A percentile compares a stretch with the other conserved stretches of the same genome.
Evolutionary conservation across 2,329 filamentous ascomycete genomes (phyloP).

Genomic region (Neopestalotiopsis rosae): DNA sequence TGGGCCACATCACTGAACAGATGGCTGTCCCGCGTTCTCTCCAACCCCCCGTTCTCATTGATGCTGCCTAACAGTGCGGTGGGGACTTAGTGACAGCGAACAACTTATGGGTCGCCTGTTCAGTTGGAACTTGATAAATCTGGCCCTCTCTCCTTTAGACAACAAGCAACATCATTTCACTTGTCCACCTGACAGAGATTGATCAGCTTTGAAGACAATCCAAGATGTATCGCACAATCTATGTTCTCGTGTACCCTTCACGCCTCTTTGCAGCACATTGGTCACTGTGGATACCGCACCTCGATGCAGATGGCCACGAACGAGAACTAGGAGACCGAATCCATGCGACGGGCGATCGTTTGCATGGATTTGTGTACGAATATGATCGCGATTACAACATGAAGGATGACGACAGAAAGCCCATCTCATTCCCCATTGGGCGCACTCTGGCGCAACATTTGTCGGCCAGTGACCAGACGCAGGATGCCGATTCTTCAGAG

Average conservation of each 20-base stretch:
- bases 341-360: not conserved
- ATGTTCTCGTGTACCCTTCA: not conserved
- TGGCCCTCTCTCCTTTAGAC: no score
- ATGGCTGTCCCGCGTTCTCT: no score
- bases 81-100: no score
- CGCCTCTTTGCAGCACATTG: not conserved
- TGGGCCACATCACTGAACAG: no score
- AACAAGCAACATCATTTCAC: no score
- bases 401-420: not conserved
- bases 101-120: no score
- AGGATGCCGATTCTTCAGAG: not conserved
- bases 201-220: not conserved
- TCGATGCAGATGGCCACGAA: not conserved
- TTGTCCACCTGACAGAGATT: not conserved
- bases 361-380: not conserved
- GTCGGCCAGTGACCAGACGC: not conserved
- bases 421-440: not conserved
- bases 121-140: no score
- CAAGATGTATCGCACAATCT: not conserved
- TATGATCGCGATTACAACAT: conserved; percentile 2
- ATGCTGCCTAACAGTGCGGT: no score
- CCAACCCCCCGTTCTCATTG: no score
- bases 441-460: not conserved
- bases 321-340: not conserved
- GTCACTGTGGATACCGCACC: not conserved